Evolutionary conservation across 2,329 filamentous ascomycete genomes (phyloP), one percentile per base, ranked within the genome.

Genomic region (Mycogone perniciosa): DNA sequence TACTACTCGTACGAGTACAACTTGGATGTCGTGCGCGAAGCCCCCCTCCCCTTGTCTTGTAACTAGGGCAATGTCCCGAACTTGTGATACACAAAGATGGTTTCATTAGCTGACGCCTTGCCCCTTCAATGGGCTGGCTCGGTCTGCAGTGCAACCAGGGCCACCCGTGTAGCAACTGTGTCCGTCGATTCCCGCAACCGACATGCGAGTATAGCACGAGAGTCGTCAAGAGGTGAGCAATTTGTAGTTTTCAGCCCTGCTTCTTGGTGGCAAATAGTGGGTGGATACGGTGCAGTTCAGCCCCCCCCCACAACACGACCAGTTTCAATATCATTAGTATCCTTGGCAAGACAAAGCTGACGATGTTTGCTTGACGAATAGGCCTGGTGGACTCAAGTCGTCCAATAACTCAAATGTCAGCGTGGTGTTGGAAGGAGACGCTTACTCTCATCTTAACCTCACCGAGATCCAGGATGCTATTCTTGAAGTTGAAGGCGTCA

Each of bases 161-260:
- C 29, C 74, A 76, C 31, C 77, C 77, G 10, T 80, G 77, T 62
- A 72, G 71, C 40, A 78, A 80, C 57, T 80, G 77, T 56, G 64
- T 70, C 27, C 72, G 76, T 35, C 69, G 76, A 31, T 80, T 76
- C 54, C 77, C 77, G 0, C 74, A 72, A 47, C 76, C 76, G 1
- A 57, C 65, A 6, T 80, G 77, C 60, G 70, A 76, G 55, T 80
- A 80, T 51, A 51, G 34, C 44, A 47, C 34, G 9, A 51, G 44
- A 42, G 42, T 26, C 38, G 39, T 40, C 39, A 54, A 54, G 52
- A 54, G 52, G 48, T 54, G 20, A 50, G 46, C 46, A 33, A 31
- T 47, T 10, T 2, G 7, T 13, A 35, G 13, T 27, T 30, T n/a
- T 20, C 20, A 20, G 20, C 20, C 20, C 20, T 20, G 20, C 20